A percentile compares a stretch with the other conserved stretches of the same genome.
Conservation (phyloP, 2,329 filamentous ascomycete genomes). For the Clonostachys sp. region DNA sequence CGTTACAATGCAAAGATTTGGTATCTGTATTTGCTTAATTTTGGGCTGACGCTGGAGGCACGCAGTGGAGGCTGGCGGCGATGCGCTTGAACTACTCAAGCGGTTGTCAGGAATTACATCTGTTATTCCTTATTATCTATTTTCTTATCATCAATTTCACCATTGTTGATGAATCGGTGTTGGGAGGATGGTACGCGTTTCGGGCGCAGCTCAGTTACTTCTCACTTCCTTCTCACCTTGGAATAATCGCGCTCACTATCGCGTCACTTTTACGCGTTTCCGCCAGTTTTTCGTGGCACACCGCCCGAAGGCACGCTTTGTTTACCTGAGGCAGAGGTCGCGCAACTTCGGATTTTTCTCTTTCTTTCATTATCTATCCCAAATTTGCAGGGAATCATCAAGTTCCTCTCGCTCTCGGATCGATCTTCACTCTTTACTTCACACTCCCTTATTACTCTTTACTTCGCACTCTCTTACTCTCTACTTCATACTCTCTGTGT, state of each 20-base stretch:
- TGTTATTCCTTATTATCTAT: background rate
- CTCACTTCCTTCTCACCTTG: background rate
- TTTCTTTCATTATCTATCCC: background rate
- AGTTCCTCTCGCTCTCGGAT: background rate
- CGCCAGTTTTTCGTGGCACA: background rate
- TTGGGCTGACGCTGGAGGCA: background rate
- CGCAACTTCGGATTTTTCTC: no score
- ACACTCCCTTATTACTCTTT: background rate
- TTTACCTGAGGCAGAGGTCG: background rate
- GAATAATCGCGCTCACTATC: background rate
- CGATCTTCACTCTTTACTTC: background rate
- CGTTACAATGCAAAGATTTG: slow-evolving; percentile 1
- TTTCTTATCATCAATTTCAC: background rate
- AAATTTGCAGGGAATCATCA: background rate
- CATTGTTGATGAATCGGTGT: background rate
- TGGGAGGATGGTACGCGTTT: background rate
- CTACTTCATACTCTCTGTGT: background rate
- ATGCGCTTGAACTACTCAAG: background rate
- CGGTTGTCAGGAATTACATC: background rate
- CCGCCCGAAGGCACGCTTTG: background rate
- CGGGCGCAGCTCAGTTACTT: background rate
- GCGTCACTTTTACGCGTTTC: background rate
- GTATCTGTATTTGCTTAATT: background rate
- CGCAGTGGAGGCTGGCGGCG: background rate
- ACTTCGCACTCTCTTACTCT: no score